Evolutionary conservation across 306 rosid species (phyloP).

Genomic region (Aeschynomene evenia): DNA sequence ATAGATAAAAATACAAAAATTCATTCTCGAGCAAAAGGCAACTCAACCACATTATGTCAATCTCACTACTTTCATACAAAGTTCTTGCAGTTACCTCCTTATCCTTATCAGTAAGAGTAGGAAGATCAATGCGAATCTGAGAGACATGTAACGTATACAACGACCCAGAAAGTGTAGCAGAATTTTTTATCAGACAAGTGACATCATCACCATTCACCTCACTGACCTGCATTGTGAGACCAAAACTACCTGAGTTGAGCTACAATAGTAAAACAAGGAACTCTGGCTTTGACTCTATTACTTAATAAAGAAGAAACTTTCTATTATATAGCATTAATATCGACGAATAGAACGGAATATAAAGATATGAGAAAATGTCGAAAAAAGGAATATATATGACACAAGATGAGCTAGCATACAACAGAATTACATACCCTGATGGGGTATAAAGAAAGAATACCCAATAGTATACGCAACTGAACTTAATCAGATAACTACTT

Average conservation of each 20-base stretch:
- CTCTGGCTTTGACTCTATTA: background rate
- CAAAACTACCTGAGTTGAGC: background rate
- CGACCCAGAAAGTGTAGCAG: conserved; percentile 87
- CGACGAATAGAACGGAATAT: no score
- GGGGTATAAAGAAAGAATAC: background rate
- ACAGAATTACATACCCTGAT: background rate
- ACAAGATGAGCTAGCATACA: conserved; percentile 9
- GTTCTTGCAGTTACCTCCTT: conserved; percentile 59
- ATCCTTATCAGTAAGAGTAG: conserved; percentile 78
- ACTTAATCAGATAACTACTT: background rate
- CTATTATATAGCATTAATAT: no score
- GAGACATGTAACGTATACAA: conserved; percentile 91
- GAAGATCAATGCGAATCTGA: conserved; percentile 83
- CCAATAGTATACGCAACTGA: background rate
- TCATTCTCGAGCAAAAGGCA: conserved; percentile 13
- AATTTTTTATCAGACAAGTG: conserved; percentile 69
- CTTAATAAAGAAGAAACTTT: background rate
- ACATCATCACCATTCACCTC: conserved; percentile 80
- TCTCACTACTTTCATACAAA: conserved; percentile 10
- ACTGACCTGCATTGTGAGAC: conserved; percentile 56
- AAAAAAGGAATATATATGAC: no score
- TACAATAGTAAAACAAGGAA: background rate
- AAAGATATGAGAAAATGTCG: background rate
- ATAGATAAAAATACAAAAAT: background rate
- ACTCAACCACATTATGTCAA: conserved; percentile 4